Percentiles rank a stretch among this genome's conserved stretches.
phyloP scores from a whole-genome alignment of 129 eudicot species.

The Kitagawia praeruptora region DNA sequence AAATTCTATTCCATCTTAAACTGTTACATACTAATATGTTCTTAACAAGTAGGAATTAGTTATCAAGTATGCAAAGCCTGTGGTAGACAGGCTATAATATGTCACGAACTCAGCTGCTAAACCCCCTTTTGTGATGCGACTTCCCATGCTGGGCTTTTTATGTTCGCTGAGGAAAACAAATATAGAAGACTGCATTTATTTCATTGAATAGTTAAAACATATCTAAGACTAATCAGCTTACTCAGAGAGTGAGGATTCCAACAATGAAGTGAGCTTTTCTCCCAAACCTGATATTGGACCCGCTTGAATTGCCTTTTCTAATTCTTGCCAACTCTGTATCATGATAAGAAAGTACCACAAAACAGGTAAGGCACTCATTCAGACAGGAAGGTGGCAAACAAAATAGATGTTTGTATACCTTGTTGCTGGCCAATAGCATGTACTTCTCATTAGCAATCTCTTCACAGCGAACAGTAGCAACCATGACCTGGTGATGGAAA shows the following conservation, averaged over 20 bases:
- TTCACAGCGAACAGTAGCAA: conserved; percentile 81
- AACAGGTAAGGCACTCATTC: not conserved
- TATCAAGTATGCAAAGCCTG: not conserved
- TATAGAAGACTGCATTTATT: no score
- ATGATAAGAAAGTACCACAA: not conserved
- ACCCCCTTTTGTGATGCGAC: not conserved
- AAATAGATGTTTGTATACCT: conserved; percentile 31
- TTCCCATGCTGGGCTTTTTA: no score
- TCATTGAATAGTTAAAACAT: not conserved
- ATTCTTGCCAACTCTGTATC: conserved; percentile 26
- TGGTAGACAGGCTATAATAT: not conserved
- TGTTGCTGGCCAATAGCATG: conserved; percentile 24
- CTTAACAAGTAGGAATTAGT: not conserved
- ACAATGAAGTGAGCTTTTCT: conserved; percentile 20
- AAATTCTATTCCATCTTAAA: not conserved
- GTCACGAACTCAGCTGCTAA: not conserved
- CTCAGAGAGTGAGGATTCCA: conserved; percentile 23
- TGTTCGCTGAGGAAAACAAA: no score
- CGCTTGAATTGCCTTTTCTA: conserved; percentile 23
- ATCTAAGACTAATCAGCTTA: conserved; percentile 15
- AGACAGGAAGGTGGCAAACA: conserved; percentile 6
- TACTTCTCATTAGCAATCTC: conserved; percentile 64
- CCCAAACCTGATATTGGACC: conserved; percentile 25
- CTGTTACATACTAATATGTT: not conserved
- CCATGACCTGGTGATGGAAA: conserved; percentile 51